Percentiles rank a stretch among this genome's conserved stretches.
Evolutionary conservation across 2,329 filamentous ascomycete genomes (phyloP).

Genomic region (Alternaria tenuissima): DNA sequence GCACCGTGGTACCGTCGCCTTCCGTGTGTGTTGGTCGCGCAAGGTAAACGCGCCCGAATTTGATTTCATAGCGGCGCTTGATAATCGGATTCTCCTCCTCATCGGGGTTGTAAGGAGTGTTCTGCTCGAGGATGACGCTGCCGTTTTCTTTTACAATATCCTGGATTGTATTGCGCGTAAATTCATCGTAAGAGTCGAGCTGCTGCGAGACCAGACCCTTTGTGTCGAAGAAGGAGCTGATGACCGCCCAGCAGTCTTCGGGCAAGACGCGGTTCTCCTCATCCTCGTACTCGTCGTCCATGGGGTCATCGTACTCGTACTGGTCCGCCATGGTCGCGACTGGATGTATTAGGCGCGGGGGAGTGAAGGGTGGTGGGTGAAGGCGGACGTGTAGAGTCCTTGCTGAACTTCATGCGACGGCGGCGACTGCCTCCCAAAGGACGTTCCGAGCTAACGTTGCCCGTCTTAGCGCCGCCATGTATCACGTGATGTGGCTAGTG

Average conservation of each 20-base stretch:
- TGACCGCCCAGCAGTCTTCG: conserved; percentile 98
- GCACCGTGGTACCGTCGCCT: conserved; percentile 85
- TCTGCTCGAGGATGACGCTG: conserved; percentile 91
- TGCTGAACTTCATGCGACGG: conserved; percentile 32
- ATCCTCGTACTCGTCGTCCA: conserved; percentile 67
- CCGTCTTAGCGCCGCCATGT: conserved; percentile 1
- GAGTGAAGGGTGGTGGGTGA: conserved; percentile 13
- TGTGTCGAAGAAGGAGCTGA: conserved; percentile 93
- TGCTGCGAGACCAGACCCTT: conserved; percentile 98
- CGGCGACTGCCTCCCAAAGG: conserved; percentile 37
- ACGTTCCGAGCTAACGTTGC: conserved; percentile 10
- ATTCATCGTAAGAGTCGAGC: conserved; percentile 98
- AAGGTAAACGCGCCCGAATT: conserved; percentile 89
- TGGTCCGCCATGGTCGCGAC: conserved; percentile 58
- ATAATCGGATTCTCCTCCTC: conserved; percentile 76
- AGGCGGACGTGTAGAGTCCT: conserved; percentile 26
- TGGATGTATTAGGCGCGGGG: conserved; percentile 11
- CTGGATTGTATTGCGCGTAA: conserved; percentile 92
- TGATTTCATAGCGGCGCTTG: conserved; percentile 91
- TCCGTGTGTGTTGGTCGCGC: conserved; percentile 91
- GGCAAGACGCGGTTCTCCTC: conserved; percentile 76
- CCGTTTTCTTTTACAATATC: conserved; percentile 93
- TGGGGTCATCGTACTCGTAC: conserved; percentile 4
- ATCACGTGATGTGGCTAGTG: neutral
- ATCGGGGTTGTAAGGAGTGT: conserved; percentile 77